A percentile compares a stretch with the other conserved stretches of the same genome.
These are phyloP conservation scores for Neonothopanus nambi DNA, from an alignment of 1,284 basidiomycete genomes.

Conservation along the genomic window DNA sequence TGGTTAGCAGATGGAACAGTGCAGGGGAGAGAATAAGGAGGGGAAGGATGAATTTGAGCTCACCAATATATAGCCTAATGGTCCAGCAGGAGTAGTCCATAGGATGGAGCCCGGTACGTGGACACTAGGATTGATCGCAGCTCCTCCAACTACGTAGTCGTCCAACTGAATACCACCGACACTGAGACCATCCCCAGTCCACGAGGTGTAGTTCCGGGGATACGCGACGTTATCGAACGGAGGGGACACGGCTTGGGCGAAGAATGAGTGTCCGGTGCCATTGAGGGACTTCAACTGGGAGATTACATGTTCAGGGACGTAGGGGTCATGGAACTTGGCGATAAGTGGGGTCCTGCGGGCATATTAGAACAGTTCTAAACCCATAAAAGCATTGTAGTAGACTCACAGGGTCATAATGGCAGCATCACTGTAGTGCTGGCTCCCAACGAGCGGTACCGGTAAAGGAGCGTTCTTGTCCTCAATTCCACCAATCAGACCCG, in stretches of 20 bases:
- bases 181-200: slow-evolving; percentile 28
- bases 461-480: slow-evolving; percentile 27
- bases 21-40: too few relatives aligned
- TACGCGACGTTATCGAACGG: slow-evolving; percentile 26
- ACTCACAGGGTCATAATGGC: slow-evolving; percentile 26
- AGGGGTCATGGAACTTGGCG: slow-evolving; percentile 28
- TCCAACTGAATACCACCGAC: slow-evolving; percentile 30
- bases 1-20: too few relatives aligned
- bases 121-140: slow-evolving; percentile 25
- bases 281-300: slow-evolving; percentile 12
- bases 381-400: too few relatives aligned
- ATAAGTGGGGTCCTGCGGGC: slow-evolving; percentile 20
- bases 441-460: slow-evolving; percentile 26
- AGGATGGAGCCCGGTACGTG: slow-evolving; percentile 27
- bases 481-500: slow-evolving; percentile 29
- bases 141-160: slow-evolving; percentile 26
- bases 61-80: slow-evolving; percentile 19
- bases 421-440: slow-evolving; percentile 28
- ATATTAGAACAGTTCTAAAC: too few relatives aligned
- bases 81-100: slow-evolving; percentile 22
- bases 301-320: slow-evolving; percentile 7
- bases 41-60: background rate
- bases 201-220: slow-evolving; percentile 32
- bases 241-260: slow-evolving; percentile 28
- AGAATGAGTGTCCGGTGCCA: slow-evolving; percentile 18